Evolutionary conservation across 208 protist genomes (phyloP).

Genomic region (Herpetomonas samuelpessoai): DNA sequence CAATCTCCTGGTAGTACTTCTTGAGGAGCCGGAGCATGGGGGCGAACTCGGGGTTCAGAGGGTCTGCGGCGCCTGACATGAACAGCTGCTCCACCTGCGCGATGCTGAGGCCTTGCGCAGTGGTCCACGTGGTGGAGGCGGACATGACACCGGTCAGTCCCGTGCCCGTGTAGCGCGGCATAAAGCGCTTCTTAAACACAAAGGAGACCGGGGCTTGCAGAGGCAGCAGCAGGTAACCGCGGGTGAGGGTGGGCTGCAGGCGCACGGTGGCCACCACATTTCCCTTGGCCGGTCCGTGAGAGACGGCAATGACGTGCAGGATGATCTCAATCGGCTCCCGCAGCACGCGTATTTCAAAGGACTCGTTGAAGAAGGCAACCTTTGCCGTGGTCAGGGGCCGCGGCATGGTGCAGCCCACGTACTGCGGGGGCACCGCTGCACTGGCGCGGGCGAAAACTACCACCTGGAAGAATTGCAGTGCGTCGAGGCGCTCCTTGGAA

Average conservation of each 20-base stretch:
- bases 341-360: slow-evolving; percentile 69
- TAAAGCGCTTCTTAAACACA: slow-evolving; percentile 33
- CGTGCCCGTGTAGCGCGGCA: slow-evolving; percentile 15
- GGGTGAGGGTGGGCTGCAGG: slow-evolving; percentile 49
- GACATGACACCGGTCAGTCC: slow-evolving; percentile 45
- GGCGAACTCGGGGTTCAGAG: slow-evolving; percentile 64
- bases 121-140: slow-evolving; percentile 74
- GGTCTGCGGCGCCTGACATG: slow-evolving; percentile 51
- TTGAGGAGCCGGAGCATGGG: slow-evolving; percentile 47
- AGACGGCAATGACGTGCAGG: slow-evolving; percentile 70
- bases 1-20: slow-evolving; percentile 50
- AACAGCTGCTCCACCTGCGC: slow-evolving; percentile 67
- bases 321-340: slow-evolving; percentile 73
- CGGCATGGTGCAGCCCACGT: slow-evolving; percentile 65
- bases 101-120: slow-evolving; percentile 41
- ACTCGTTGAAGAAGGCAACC: slow-evolving; percentile 74
- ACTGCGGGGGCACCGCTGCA: slow-evolving; percentile 53
- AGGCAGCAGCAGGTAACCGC: slow-evolving; percentile 48
- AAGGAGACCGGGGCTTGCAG: slow-evolving; percentile 64
- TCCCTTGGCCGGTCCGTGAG: slow-evolving; percentile 17
- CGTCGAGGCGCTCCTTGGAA: slow-evolving; percentile 6
- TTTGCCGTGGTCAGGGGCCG: slow-evolving; percentile 49
- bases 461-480: slow-evolving; percentile 47
- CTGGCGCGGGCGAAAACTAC: slow-evolving; percentile 66
- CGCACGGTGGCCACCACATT: slow-evolving; percentile 56